Base-by-base conservation (phyloP, 345 rosid species). In the Pistacia atlantica region DNA sequence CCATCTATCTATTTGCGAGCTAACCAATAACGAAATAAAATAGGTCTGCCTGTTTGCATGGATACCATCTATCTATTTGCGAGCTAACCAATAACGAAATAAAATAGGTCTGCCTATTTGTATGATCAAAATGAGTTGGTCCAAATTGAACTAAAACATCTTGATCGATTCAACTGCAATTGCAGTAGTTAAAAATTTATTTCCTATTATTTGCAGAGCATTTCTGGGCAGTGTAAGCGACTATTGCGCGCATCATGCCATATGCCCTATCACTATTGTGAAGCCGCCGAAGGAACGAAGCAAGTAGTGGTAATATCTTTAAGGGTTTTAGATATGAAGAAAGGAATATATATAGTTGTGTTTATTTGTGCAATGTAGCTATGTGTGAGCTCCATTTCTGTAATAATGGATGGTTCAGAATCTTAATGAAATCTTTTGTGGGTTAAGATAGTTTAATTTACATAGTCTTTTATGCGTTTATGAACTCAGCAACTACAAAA, bases 211-310 rank as follows among this genome's bases (percentile, higher is more conserved):
- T 61, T 71, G 81, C 91, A 88, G 94, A 77, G 91, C 98, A 1
- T 83, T 95, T 51, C 55, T 90, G 73, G 97, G 98, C 52, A 91
- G 97, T 38, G 93, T 89, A 59, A 93, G 95, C 80, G 94, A 95
- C 62, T 86, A 87, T 69, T 88, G 95, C 79, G 88, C 95, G 0
- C 97, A 89, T 46, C 87, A 89, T 67, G 93, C 90, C 8, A 85
- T 77, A 56, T 91, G 98, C 14, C 94, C 97, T 16, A 70, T 86
- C 76, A 89, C 88, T 25, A 88, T 95, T 11, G 95, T 91, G 49
- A 86, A 85, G 85, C 95, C 94, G 5, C 88, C 88, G 3, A 79
- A 72, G 72, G 83, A 75, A 52, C 65, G 38, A 5, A 51, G 3
- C 11, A 65, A 65, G 58, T 46, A 22, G 25, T 20, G n/a, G 5